A percentile compares a stretch with the other conserved stretches of the same genome.
Evolutionary conservation across 306 rosid species (phyloP).

Genomic region (Fagus sylvatica): DNA sequence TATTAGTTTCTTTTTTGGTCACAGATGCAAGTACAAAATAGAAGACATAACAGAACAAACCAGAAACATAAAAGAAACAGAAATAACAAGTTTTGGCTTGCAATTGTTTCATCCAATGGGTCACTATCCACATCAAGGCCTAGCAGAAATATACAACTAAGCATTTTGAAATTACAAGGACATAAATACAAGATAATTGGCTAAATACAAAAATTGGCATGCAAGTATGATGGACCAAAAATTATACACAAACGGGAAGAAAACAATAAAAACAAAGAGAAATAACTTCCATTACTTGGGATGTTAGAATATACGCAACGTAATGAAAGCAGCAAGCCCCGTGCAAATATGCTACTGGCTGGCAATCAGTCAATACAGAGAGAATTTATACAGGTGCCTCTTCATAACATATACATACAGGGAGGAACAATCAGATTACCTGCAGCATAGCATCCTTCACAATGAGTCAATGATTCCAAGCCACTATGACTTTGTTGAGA

Average conservation of each 20-base stretch:
- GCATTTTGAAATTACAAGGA: not conserved
- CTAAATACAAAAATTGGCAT: not conserved
- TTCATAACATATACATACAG: too few relatives aligned
- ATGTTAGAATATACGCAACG: not conserved
- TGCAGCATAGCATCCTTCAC: not conserved
- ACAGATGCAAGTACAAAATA: too few relatives aligned
- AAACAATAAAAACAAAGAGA: not conserved
- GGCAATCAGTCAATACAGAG: not conserved
- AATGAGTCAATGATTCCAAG: slow-evolving; percentile 16
- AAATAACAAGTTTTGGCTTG: not conserved
- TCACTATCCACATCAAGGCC: not conserved
- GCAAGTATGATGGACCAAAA: not conserved
- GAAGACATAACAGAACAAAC: too few relatives aligned
- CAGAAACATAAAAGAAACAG: not conserved
- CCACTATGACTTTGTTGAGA: slow-evolving; percentile 45
- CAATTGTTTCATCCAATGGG: not conserved
- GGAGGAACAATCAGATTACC: not conserved
- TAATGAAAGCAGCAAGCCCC: not conserved
- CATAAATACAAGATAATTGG: not conserved
- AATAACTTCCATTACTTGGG: not conserved
- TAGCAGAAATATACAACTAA: not conserved
- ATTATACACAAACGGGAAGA: not conserved
- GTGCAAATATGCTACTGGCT: not conserved
- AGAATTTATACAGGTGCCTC: too few relatives aligned
- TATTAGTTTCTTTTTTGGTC: too few relatives aligned